Percentiles rank a stretch among this genome's conserved stretches.
Evolutionary conservation across 2,329 filamentous ascomycete genomes (phyloP).

Genomic region (Alternaria panax): DNA sequence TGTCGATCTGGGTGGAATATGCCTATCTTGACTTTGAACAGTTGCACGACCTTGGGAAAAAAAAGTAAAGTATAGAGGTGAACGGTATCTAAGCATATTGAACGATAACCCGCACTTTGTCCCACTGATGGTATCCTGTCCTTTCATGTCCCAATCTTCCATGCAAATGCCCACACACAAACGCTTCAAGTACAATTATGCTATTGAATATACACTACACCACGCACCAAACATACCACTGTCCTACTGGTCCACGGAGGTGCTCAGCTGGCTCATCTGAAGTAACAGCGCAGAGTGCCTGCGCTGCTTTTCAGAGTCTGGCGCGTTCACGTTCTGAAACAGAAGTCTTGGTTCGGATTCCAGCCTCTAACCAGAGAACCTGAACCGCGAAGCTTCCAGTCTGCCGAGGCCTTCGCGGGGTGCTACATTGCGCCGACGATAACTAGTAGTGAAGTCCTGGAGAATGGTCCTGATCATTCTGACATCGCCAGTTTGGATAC

Average conservation of each 20-base stretch:
- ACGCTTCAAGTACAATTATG: constrained; percentile 27
- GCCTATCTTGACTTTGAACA: neutral
- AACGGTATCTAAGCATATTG: constrained; percentile 9
- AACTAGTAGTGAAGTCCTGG: constrained; percentile 96
- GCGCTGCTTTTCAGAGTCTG: neutral
- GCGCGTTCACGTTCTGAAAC: constrained; percentile 3
- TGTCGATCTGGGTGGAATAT: neutral
- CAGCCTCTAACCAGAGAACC: constrained; percentile 63
- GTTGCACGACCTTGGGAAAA: neutral
- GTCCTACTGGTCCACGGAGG: neutral
- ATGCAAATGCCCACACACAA: constrained; percentile 29
- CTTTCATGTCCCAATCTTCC: constrained; percentile 17
- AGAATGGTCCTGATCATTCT: constrained; percentile 83
- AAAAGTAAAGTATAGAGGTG: neutral
- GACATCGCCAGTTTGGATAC: constrained; percentile 71
- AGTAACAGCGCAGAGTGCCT: neutral
- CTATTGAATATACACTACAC: constrained; percentile 17
- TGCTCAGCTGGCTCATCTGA: neutral
- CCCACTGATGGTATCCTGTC: constrained; percentile 17
- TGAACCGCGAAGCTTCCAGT: constrained; percentile 85
- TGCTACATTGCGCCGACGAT: constrained; percentile 92
- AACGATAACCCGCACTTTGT: constrained; percentile 9
- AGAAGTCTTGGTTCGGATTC: constrained; percentile 14
- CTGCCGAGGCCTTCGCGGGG: constrained; percentile 88
- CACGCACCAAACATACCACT: constrained; percentile 6